Evolutionary conservation across 1,284 basidiomycete species (phyloP).

Genomic region (Cutaneotrichosporon sp.): DNA sequence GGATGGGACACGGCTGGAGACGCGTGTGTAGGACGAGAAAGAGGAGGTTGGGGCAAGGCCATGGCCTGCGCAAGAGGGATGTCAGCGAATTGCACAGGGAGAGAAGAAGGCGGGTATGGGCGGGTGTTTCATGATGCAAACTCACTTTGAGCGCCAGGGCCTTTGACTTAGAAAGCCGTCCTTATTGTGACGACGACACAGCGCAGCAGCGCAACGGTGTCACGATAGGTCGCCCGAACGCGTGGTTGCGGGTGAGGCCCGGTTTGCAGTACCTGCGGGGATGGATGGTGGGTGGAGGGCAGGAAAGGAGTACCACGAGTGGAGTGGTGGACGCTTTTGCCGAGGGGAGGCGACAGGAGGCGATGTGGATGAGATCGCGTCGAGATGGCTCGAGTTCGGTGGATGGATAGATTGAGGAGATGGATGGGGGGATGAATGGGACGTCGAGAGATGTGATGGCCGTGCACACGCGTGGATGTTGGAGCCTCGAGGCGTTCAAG

Average conservation of each 20-base stretch:
- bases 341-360: background rate
- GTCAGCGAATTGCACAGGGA: constrained; percentile 1
- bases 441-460: background rate
- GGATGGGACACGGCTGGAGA: constrained; percentile 31
- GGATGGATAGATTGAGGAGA: too few relatives aligned
- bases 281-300: background rate
- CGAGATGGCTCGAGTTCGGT: background rate
- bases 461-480: constrained; percentile 7
- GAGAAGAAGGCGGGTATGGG: background rate
- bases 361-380: background rate
- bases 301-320: background rate
- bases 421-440: background rate
- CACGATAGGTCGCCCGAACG: background rate
- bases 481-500: background rate
- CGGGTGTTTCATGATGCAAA: constrained; percentile 10
- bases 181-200: constrained; percentile 7
- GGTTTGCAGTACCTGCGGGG: background rate
- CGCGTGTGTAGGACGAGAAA: constrained; percentile 29
- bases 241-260: background rate
- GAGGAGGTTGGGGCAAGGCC: constrained; percentile 50
- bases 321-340: background rate
- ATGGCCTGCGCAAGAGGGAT: constrained; percentile 34
- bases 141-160: constrained; percentile 31
- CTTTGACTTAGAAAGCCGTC: constrained; percentile 24
- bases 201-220: background rate